Evolutionary conservation across 2,329 filamentous ascomycete genomes (phyloP).

Genomic region (Celoporthe dispersa): DNA sequence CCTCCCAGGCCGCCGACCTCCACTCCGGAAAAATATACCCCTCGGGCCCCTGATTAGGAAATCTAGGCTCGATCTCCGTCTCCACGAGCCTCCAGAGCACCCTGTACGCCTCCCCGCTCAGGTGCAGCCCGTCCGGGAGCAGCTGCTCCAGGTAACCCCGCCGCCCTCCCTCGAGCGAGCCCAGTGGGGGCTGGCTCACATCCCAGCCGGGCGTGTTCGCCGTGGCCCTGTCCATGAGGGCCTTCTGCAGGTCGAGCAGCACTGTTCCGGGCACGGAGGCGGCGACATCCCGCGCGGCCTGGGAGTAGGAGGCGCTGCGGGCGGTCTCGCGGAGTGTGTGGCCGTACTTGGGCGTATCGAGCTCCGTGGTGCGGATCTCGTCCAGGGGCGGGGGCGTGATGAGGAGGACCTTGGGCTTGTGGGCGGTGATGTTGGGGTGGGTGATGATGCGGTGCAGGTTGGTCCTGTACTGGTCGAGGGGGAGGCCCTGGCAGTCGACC

Average conservation of each 20-base stretch:
- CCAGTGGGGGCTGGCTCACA: constrained; percentile 46
- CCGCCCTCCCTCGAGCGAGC: constrained; percentile 56
- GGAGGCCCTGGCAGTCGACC: constrained; percentile 73
- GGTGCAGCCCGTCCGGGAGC: constrained; percentile 62
- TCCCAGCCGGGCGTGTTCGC: constrained; percentile 62
- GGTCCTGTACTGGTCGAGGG: constrained; percentile 72
- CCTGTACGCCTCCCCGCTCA: constrained; percentile 57
- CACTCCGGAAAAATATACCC: constrained; percentile 54
- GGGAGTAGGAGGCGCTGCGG: constrained; percentile 60
- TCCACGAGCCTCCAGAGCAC: constrained; percentile 55
- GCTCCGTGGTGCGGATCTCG: constrained; percentile 65
- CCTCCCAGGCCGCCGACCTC: constrained; percentile 40
- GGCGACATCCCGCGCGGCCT: constrained; percentile 68
- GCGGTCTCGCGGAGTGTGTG: constrained; percentile 46
- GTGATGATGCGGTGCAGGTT: constrained; percentile 75
- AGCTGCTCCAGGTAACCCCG: constrained; percentile 56
- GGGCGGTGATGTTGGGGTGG: constrained; percentile 70
- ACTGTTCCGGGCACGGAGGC: constrained; percentile 68
- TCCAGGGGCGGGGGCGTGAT: constrained; percentile 84
- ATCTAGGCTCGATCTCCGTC: constrained; percentile 53
- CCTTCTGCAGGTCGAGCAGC: constrained; percentile 79
- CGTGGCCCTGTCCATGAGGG: constrained; percentile 73
- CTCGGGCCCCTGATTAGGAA: constrained; percentile 41
- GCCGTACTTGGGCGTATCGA: constrained; percentile 44
- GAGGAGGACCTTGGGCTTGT: constrained; percentile 74